Conservation (phyloP, 371 early-diverging fungal species). For the Lichtheimia ramosa region DNA sequence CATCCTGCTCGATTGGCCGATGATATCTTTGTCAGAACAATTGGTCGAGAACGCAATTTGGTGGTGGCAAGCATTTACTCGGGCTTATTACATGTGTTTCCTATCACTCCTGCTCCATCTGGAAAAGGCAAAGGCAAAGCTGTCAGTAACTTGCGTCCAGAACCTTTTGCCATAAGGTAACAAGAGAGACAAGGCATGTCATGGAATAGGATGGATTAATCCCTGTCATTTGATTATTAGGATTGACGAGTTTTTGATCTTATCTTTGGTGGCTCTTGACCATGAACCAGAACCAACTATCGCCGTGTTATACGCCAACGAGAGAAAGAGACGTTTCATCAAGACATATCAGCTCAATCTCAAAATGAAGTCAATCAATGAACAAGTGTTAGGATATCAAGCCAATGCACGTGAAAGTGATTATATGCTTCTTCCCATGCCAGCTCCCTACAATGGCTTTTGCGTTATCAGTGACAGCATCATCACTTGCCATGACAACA, state of each 20-base stretch:
- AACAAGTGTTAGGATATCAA: constrained; percentile 24
- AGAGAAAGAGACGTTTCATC: constrained; percentile 55
- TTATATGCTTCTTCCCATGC: constrained; percentile 60
- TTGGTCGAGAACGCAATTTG: constrained; percentile 44
- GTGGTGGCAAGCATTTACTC: constrained; percentile 56
- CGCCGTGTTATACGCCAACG: constrained; percentile 70
- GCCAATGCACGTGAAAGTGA: constrained; percentile 52
- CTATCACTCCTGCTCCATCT: constrained; percentile 36
- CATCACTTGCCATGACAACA: constrained; percentile 54
- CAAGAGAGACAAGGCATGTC: background rate
- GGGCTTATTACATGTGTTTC: constrained; percentile 42
- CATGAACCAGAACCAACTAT: constrained; percentile 45
- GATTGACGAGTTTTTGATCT: constrained; percentile 66
- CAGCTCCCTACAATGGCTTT: constrained; percentile 61
- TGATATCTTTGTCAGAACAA: constrained; percentile 30
- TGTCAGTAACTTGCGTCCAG: constrained; percentile 5
- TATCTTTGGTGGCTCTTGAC: constrained; percentile 61
- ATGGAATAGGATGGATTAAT: too few relatives aligned
- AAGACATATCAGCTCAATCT: constrained; percentile 61
- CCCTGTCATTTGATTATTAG: too few relatives aligned
- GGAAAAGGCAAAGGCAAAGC: constrained; percentile 35
- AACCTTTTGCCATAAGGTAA: constrained; percentile 23
- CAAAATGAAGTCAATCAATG: constrained; percentile 36
- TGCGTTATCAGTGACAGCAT: constrained; percentile 72
- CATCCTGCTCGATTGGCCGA: constrained; percentile 45